Conservation (phyloP, 2,329 filamentous ascomycete species). For the Graphium sp. region DNA sequence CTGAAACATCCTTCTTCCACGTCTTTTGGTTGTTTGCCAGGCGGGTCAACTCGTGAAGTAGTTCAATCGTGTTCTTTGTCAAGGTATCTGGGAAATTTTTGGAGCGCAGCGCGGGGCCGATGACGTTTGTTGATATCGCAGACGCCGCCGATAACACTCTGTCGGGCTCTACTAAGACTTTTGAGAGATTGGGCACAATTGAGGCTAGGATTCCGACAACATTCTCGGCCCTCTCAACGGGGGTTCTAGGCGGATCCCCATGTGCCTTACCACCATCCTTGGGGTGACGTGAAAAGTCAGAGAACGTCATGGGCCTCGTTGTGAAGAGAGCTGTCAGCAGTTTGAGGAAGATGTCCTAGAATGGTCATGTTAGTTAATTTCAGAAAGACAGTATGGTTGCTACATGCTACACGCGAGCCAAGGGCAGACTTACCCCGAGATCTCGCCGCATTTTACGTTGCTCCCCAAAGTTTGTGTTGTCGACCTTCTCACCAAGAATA, state of each 20-base stretch:
- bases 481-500: slow-evolving; percentile 83
- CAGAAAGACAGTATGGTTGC: no score
- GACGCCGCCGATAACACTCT: slow-evolving; percentile 62
- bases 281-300: no score
- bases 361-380: neutral
- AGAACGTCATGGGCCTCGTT: slow-evolving; percentile 60
- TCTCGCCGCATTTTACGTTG: slow-evolving; percentile 84
- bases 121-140: slow-evolving; percentile 68
- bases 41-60: slow-evolving; percentile 63
- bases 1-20: slow-evolving; percentile 84
- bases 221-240: slow-evolving; percentile 46
- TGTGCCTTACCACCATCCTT: no score
- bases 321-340: slow-evolving; percentile 90
- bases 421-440: slow-evolving; percentile 51
- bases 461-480: slow-evolving; percentile 95
- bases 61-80: slow-evolving; percentile 48
- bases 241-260: no score
- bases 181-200: slow-evolving; percentile 65
- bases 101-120: slow-evolving; percentile 66
- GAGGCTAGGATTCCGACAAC: slow-evolving; percentile 64
- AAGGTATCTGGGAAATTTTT: slow-evolving; percentile 80
- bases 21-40: slow-evolving; percentile 68
- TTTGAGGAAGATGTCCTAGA: slow-evolving; percentile 70
- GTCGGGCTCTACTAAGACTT: slow-evolving; percentile 73
- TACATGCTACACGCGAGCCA: no score